Conservation (phyloP, 225 moss, liverwort and hornwort species). For the Takakia lepidozioides region DNA sequence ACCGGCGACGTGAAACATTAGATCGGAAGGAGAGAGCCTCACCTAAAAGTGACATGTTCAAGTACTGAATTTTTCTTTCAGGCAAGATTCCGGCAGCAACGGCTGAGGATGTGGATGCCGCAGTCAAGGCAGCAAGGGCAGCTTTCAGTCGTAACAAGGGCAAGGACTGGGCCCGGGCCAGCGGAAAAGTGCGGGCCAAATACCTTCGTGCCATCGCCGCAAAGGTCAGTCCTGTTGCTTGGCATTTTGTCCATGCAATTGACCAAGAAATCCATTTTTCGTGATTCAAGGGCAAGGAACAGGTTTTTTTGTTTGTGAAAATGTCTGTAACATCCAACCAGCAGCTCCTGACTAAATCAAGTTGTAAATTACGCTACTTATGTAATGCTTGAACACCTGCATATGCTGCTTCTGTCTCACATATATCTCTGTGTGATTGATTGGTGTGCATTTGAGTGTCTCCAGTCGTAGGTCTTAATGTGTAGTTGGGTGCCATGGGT, state of each 20-base stretch:
- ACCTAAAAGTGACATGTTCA: neutral
- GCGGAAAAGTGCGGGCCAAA: conserved; percentile 72
- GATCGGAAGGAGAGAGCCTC: neutral
- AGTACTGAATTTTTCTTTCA: conserved; percentile 16
- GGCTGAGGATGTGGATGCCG: conserved; percentile 67
- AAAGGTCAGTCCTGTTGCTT: conserved; percentile 55
- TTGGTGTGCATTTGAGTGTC: neutral
- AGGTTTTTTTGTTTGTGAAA: too few species aligned
- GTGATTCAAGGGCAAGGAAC: too few species aligned
- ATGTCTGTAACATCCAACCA: too few species aligned
- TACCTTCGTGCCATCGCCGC: conserved; percentile 85
- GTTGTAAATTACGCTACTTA: neutral
- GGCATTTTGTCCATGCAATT: too few species aligned
- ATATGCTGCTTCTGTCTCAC: neutral
- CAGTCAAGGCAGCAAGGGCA: conserved; percentile 77
- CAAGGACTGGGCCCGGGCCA: conserved; percentile 65
- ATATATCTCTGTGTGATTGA: neutral
- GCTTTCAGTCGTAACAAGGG: conserved; percentile 67
- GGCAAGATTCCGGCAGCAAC: conserved; percentile 79
- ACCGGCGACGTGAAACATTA: too few species aligned
- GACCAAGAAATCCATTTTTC: too few species aligned
- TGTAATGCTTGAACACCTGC: neutral
- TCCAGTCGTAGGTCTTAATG: neutral
- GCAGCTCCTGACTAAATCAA: too few species aligned
- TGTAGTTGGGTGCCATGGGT: neutral